Evolutionary conservation across 169 alveolate species (phyloP), one percentile per base, ranked within the genome.

Genomic region (Plasmodium ovale): DNA sequence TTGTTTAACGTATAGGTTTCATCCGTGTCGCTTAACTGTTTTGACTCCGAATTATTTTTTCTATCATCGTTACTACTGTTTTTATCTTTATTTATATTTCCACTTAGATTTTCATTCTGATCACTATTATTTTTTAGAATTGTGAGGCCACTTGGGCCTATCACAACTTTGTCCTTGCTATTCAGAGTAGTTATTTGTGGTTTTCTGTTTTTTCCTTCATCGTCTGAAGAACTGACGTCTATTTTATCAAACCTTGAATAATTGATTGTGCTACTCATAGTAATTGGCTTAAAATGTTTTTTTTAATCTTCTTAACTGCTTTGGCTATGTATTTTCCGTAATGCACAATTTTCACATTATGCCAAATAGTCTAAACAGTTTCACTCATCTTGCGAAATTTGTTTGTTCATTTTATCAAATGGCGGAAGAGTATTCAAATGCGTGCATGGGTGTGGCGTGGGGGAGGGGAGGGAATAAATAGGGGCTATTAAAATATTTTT

Each of bases 211-310:
- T 65, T 67, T 19, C 21, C 35, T 51, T 82, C 90, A 27, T 82
- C 90, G 54, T 82, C 90, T 82, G 90, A 82, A 56, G 90, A 82
- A 16, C 90, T 82, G 53, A 82, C 82, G n/a, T 65, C 84, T 53
- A 82, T 64, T 23, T 82, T 65, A 25, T 82, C 84, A 65, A 82
- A 82, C 29, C 54, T 82, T 27, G 79, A 65, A 67, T 82, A 82
- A 42, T 82, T 82, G 29, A 82, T 82, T 47, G 39, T 23, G 12
- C 90, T 54, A 59, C 82, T 65, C 90, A 82, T 82, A 9, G 31
- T 74, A n/a, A 53, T n/a, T 21, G 42, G 23, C 69, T 54, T 39
- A 35, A n/a, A n/a, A n/a, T n/a, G n/a, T n/a, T 35, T 33, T 54
- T 31, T 72, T n/a, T n/a, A n/a, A n/a, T n/a, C n/a, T n/a, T n/a